Evolutionary conservation across 371 early-diverging fungal genomes (phyloP).

Genomic region (Mortierella sp.): DNA sequence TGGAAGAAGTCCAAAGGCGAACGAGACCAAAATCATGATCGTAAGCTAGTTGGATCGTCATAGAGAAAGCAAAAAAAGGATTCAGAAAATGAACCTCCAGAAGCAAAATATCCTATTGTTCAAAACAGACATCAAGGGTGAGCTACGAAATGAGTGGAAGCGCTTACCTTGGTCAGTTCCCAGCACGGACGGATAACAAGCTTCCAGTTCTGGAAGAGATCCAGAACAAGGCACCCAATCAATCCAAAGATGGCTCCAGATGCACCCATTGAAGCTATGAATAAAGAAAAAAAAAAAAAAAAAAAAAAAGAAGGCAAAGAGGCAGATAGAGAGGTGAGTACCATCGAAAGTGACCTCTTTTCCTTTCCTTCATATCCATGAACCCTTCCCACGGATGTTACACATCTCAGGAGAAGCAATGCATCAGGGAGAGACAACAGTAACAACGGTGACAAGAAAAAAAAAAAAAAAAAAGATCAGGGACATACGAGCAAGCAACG

Average conservation of each 20-base stretch:
- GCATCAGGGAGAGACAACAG: background rate
- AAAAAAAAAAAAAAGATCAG: constrained; percentile 4
- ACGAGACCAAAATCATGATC: constrained; percentile 67
- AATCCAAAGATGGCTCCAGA: constrained; percentile 89
- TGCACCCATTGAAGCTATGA: constrained; percentile 77
- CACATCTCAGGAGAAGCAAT: background rate
- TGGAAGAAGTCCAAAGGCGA: constrained; percentile 78
- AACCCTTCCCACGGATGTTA: too few relatives aligned
- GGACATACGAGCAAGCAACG: constrained; percentile 59
- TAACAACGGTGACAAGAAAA: constrained; percentile 2
- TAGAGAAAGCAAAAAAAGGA: background rate
- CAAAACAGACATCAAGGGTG: background rate
- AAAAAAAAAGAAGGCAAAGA: background rate
- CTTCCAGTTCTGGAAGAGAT: constrained; percentile 85
- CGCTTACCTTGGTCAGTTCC: constrained; percentile 70
- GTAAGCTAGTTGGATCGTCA: constrained; percentile 50
- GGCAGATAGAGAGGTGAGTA: background rate
- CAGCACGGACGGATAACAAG: constrained; percentile 69
- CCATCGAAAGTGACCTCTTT: too few relatives aligned
- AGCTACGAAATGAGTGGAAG: background rate
- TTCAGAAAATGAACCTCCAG: background rate
- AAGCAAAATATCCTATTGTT: background rate
- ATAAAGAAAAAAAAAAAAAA: background rate
- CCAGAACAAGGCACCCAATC: constrained; percentile 82
- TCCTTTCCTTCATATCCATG: too few relatives aligned